A percentile compares a stretch with the other conserved stretches of the same genome.
Evolutionary conservation across 1,284 basidiomycete species (phyloP).

Genomic region (Waitea zeae): DNA sequence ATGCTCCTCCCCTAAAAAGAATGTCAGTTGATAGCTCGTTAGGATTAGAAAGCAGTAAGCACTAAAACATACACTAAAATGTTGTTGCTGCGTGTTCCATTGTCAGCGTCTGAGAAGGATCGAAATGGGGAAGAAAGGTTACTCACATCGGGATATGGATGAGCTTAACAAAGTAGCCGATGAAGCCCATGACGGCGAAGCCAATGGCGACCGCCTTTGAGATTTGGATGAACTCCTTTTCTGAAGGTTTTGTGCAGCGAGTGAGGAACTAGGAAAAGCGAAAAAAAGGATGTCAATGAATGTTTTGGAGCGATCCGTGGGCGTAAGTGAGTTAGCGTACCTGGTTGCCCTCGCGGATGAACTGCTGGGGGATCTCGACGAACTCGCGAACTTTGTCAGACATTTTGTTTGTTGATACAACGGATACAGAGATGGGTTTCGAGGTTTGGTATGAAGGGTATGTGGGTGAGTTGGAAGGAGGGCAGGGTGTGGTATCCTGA

Average conservation of each 20-base stretch:
- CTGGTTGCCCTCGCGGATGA: constrained; percentile 86
- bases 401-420: too few species aligned
- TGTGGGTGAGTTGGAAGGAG: too few species aligned
- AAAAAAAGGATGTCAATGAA: constrained; percentile 7
- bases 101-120: constrained; percentile 11
- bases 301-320: background rate
- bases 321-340: constrained; percentile 24
- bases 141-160: constrained; percentile 93
- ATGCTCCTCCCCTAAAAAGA: constrained; percentile 47
- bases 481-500: too few species aligned
- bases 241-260: constrained; percentile 94
- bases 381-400: constrained; percentile 87
- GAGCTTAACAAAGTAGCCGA: constrained; percentile 90
- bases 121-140: constrained; percentile 4
- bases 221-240: constrained; percentile 87
- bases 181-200: constrained; percentile 96
- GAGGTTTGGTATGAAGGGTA: too few species aligned
- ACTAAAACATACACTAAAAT: constrained; percentile 74
- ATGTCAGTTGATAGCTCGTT: constrained; percentile 3
- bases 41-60: too few species aligned
- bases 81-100: constrained; percentile 54
- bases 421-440: too few species aligned
- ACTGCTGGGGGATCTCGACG: constrained; percentile 82
- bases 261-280: constrained; percentile 83
- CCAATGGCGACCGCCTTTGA: constrained; percentile 88